Conservation (phyloP, 495 filamentous ascomycete genomes). For the Tuber microsphaerosporum region DNA sequence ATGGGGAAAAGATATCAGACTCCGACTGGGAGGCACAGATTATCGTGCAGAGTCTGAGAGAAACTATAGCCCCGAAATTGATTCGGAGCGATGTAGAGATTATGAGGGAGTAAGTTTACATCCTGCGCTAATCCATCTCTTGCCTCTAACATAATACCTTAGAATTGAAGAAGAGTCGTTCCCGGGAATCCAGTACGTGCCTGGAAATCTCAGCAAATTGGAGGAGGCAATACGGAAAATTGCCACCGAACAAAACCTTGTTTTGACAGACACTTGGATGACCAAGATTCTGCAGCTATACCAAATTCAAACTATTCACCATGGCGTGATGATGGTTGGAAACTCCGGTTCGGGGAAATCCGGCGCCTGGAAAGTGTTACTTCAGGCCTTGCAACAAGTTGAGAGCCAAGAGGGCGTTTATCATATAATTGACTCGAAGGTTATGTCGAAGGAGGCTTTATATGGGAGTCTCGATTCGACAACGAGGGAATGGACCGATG, state of each 20-base stretch:
- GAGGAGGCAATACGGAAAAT: constrained; percentile 73
- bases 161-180: constrained; percentile 76
- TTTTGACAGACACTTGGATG: constrained; percentile 91
- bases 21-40: constrained; percentile 75
- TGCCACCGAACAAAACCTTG: constrained; percentile 71
- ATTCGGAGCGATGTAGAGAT: constrained; percentile 81
- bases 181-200: constrained; percentile 85
- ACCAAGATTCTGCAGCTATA: constrained; percentile 91
- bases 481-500: constrained; percentile 96
- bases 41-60: constrained; percentile 93
- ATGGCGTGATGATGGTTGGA: constrained; percentile 99
- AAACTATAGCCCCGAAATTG: constrained; percentile 96
- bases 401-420: constrained; percentile 89
- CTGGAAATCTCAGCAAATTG: constrained; percentile 72
- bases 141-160: constrained; percentile 2
- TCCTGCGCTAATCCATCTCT: not conserved
- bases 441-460: constrained; percentile 97
- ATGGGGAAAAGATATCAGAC: constrained; percentile 51
- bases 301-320: constrained; percentile 94
- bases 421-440: constrained; percentile 97
- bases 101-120: constrained; percentile 54
- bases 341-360: constrained; percentile 94
- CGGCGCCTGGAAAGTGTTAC: constrained; percentile 84
- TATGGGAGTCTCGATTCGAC: constrained; percentile 95
- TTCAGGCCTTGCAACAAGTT: constrained; percentile 82